Evolutionary conservation across 208 protist species (phyloP).

Genomic region (Trypanosomatidae sp.): DNA sequence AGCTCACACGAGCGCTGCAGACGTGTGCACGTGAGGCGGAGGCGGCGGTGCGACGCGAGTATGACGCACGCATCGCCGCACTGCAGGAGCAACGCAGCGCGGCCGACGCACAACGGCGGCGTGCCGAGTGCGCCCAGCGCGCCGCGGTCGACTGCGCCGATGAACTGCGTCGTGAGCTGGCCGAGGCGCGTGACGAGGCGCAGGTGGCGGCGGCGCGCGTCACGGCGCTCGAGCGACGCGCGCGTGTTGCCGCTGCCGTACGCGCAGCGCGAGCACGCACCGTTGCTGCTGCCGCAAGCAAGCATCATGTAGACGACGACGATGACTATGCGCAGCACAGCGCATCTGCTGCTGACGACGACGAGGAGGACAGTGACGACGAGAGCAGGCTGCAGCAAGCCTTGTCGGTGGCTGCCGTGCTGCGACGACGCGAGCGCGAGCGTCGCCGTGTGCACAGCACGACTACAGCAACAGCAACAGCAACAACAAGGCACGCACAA

Average conservation of each 20-base stretch:
- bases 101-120: slow-evolving; percentile 38
- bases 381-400: too few relatives aligned
- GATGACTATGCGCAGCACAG: slow-evolving; percentile 52
- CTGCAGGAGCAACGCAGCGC: slow-evolving; percentile 57
- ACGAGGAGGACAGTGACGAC: slow-evolving; percentile 11
- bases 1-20: slow-evolving; percentile 39
- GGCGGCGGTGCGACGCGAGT: slow-evolving; percentile 57
- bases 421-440: neutral
- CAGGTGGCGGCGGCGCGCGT: too few relatives aligned
- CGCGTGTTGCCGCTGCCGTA: slow-evolving; percentile 31
- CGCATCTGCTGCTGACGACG: slow-evolving; percentile 51
- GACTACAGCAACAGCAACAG: too few relatives aligned
- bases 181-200: slow-evolving; percentile 21
- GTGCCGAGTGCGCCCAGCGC: slow-evolving; percentile 37
- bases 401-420: neutral
- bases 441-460: too few relatives aligned
- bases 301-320: slow-evolving; percentile 26
- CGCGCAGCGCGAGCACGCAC: slow-evolving; percentile 21
- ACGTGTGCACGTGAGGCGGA: slow-evolving; percentile 70
- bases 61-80: slow-evolving; percentile 41
- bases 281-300: slow-evolving; percentile 16
- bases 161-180: slow-evolving; percentile 26
- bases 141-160: slow-evolving; percentile 24
- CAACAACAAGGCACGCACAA: too few relatives aligned
- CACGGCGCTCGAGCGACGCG: neutral